Percentiles rank a stretch among this genome's conserved stretches.
phyloP scores from a whole-genome alignment of 192 early-diverging fungal species.

The Backusella mclennaniae region DNA sequence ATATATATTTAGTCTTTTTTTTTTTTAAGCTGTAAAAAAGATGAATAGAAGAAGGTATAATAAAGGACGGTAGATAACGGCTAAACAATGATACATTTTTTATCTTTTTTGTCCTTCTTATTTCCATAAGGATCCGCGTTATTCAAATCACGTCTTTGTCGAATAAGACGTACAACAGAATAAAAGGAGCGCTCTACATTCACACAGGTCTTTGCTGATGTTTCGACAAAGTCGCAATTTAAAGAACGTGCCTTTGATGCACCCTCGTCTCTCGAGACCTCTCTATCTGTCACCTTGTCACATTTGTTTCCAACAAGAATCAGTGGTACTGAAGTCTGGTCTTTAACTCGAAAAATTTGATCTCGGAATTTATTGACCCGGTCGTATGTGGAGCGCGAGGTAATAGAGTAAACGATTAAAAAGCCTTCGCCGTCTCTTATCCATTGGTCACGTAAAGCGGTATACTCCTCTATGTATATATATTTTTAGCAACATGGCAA shows the following conservation, averaged over 20 bases:
- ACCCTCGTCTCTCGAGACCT: conserved; percentile 79
- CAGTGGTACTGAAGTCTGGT: conserved; percentile 74
- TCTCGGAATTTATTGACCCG: conserved; percentile 75
- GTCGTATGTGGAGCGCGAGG: conserved; percentile 78
- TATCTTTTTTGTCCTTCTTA: conserved; percentile 15
- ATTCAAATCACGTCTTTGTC: conserved; percentile 44
- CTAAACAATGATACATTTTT: conserved; percentile 3
- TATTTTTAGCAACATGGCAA: neutral
- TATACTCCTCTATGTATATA: conserved; percentile 59
- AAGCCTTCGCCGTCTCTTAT: conserved; percentile 80
- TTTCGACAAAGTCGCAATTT: conserved; percentile 78
- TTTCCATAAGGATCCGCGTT: neutral
- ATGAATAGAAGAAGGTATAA: neutral
- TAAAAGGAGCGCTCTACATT: conserved; percentile 88
- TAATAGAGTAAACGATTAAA: conserved; percentile 83
- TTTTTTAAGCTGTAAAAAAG: neutral
- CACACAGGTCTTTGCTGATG: conserved; percentile 78
- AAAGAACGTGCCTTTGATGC: conserved; percentile 64
- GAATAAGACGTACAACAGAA: conserved; percentile 69
- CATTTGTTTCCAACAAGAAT: conserved; percentile 91
- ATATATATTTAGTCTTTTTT: no score
- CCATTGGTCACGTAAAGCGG: conserved; percentile 77
- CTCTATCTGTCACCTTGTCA: conserved; percentile 73
- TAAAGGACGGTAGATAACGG: neutral
- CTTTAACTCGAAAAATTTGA: conserved; percentile 84